Evolutionary conservation across 495 filamentous ascomycete species (phyloP), one percentile per base, ranked within the genome.

Genomic region (Penicillium paxilli): DNA sequence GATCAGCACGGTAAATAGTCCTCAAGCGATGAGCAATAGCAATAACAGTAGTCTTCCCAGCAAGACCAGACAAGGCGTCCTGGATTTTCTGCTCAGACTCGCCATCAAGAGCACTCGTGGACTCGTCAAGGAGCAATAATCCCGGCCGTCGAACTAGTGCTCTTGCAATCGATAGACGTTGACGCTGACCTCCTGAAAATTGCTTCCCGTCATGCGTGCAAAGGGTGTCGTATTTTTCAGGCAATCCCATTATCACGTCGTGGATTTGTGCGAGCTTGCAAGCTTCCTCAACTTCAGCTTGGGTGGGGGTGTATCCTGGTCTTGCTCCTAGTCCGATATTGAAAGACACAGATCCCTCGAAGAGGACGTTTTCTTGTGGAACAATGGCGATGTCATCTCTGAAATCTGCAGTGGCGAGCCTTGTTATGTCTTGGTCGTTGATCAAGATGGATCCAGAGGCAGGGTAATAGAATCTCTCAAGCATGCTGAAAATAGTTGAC

Each of bases 21-120:
- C 78, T 77, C 41, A 94, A 66, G 2, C 90, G 74, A 70, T 96
- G 91, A n/a, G 90, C 90, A 47, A 93, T 85, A 8, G 83, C 87
- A 35, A 92, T 76, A 33, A 87, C 87, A 0, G 87, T 94, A 25
- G 92, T 88, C 11, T 87, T 89, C 55, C 83, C 80, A 3, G 81
- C 72, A 11, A 85, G 82, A 28, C 77, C 68, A 54, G 86, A 83
- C 45, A 92, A 78, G 2, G 86, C 87, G 25, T 79, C 76, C 67
- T 92, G 87, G n/a, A 94, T 77, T 26, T 87, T 67, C 58, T 79
- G 79, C 73, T 94, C 89, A n/a, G 80, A 83, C 67, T 89, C 82
- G 12, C 84, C 83, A 55, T 94, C 90, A 33, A 92, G 71, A 14
- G 83, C 83, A 35, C 78, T 83, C 4, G 90, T 93, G 1, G 89